Percentiles rank a stretch among this genome's conserved stretches.
phyloP scores from a whole-genome alignment of 2,329 filamentous ascomycete genomes.

The Clonostachys rhizophaga region DNA sequence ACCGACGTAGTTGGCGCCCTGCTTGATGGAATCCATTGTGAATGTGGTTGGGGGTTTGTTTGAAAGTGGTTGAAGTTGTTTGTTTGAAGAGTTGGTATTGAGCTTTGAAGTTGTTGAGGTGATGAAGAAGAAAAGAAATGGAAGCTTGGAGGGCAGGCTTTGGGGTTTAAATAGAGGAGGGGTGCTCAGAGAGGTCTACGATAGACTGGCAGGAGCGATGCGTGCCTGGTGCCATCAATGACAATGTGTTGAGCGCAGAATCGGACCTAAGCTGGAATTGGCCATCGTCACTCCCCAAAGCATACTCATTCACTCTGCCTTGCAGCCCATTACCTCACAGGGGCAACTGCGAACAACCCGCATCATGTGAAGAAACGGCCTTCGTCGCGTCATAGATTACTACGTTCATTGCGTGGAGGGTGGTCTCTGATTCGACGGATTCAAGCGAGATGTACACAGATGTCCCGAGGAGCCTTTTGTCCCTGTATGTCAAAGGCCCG shows the following conservation, averaged over 20 bases:
- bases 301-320: too few species aligned
- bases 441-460: too few species aligned
- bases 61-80: conserved; percentile 13
- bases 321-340: too few species aligned
- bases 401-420: too few species aligned
- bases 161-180: neutral
- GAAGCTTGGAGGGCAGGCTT: neutral
- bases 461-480: too few species aligned
- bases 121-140: conserved; percentile 16
- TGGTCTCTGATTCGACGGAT: too few species aligned
- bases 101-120: neutral
- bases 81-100: neutral
- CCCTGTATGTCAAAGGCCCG: too few species aligned
- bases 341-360: too few species aligned
- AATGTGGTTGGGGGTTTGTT: conserved; percentile 8
- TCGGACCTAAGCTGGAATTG: neutral
- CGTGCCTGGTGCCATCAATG: neutral
- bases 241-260: neutral
- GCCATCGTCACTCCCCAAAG: neutral
- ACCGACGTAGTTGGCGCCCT: conserved; percentile 62
- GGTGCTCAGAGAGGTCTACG: too few species aligned
- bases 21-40: conserved; percentile 50
- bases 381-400: too few species aligned
- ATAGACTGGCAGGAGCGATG: too few species aligned
- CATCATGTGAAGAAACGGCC: too few species aligned